phyloP scores from a whole-genome alignment of 306 rosid species.

The Glycine latifolia region DNA sequence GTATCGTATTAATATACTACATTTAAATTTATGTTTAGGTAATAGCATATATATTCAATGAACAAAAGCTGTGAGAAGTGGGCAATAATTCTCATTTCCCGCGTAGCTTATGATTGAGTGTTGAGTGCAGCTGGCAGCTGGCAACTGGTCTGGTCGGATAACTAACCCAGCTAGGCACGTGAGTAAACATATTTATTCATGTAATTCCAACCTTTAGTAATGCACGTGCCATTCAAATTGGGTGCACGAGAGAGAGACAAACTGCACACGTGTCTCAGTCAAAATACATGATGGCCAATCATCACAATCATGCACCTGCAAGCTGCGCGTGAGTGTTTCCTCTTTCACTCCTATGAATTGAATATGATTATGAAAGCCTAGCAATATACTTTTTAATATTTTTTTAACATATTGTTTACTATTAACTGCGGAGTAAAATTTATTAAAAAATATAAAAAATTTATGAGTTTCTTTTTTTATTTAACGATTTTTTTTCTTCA shows the following conservation, averaged over 20 bases:
- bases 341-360: conserved; percentile 30
- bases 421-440: too few relatives aligned
- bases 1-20: not conserved
- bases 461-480: too few relatives aligned
- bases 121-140: conserved; percentile 58
- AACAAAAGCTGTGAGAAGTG: conserved; percentile 11
- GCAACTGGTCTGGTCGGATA: conserved; percentile 22
- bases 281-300: conserved; percentile 53
- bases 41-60: not conserved
- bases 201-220: conserved; percentile 8
- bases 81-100: conserved; percentile 45
- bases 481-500: too few relatives aligned
- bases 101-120: conserved; percentile 52
- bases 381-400: too few relatives aligned
- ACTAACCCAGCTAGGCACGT: conserved; percentile 22
- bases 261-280: conserved; percentile 59
- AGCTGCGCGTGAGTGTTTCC: conserved; percentile 40
- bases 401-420: too few relatives aligned
- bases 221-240: conserved; percentile 47
- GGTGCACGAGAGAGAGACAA: conserved; percentile 20
- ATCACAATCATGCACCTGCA: conserved; percentile 55
- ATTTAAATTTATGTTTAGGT: conserved; percentile 4
- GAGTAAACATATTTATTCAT: conserved; percentile 10
- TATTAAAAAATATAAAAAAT: too few relatives aligned
- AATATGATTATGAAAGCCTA: conserved; percentile 35